These are phyloP conservation scores for Sclerotinia borealis DNA, from an alignment of 2,329 filamentous ascomycete genomes.

Conservation along the genomic window DNA sequence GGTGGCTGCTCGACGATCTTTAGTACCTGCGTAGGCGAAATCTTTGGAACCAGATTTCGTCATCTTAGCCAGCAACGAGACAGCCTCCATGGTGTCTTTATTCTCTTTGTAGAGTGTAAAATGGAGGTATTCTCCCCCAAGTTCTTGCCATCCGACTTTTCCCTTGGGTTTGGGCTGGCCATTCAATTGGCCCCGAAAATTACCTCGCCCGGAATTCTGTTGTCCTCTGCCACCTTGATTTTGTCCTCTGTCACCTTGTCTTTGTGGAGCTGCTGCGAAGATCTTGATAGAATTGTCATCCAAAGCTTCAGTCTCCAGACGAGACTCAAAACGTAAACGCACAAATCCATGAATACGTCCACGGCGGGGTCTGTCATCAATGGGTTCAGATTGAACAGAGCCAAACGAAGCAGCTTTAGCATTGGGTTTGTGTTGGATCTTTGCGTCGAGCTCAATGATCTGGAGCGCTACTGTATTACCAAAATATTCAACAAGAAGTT, in stretches of 20 bases:
- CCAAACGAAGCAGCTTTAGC: conserved; percentile 51
- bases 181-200: conserved; percentile 16
- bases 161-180: conserved; percentile 27
- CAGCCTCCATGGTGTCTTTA: conserved; percentile 56
- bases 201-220: conserved; percentile 12
- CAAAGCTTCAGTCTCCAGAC: conserved; percentile 56
- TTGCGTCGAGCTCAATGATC: conserved; percentile 50
- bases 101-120: conserved; percentile 74
- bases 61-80: conserved; percentile 53
- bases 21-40: conserved; percentile 67
- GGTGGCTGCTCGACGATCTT: conserved; percentile 64
- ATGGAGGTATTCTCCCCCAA: conserved; percentile 65
- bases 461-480: conserved; percentile 42
- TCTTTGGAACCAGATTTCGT: conserved; percentile 52
- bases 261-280: conserved; percentile 38
- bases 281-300: conserved; percentile 53
- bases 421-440: conserved; percentile 46
- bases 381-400: conserved; percentile 44
- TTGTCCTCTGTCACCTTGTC: conserved; percentile 10
- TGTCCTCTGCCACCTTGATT: conserved; percentile 10
- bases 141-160: conserved; percentile 55
- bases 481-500: conserved; percentile 42
- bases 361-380: conserved; percentile 55
- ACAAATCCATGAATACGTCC: conserved; percentile 53
- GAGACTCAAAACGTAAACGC: conserved; percentile 57